phyloP scores from a whole-genome alignment of 352 stramenopile species.

The Globisporangium polare region DNA sequence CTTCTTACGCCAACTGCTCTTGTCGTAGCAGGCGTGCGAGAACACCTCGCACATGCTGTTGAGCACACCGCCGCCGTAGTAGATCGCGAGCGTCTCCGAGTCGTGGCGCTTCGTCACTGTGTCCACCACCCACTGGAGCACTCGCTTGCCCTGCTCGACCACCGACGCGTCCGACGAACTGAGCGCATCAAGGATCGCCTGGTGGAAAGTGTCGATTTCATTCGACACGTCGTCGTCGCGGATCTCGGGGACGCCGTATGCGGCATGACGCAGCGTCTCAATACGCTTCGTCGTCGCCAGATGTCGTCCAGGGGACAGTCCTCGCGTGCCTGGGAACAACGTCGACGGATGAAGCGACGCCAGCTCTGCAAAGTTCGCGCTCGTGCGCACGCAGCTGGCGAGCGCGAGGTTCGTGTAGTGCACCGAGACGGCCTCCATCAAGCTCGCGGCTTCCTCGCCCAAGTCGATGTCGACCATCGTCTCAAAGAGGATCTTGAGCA shows the following conservation, averaged over 20 bases:
- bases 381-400: conserved; percentile 42
- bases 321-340: conserved; percentile 68
- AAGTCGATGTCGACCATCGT: conserved; percentile 76
- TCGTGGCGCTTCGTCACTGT: conserved; percentile 36
- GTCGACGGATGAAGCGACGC: conserved; percentile 70
- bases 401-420: conserved; percentile 58
- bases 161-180: conserved; percentile 59
- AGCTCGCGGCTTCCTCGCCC: conserved; percentile 40
- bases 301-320: conserved; percentile 71
- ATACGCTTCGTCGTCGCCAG: conserved; percentile 78
- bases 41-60: conserved; percentile 81
- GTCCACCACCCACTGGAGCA: conserved; percentile 53
- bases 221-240: conserved; percentile 42
- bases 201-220: conserved; percentile 64
- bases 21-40: conserved; percentile 83
- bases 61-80: conserved; percentile 64
- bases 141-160: conserved; percentile 48
- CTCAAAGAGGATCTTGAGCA: conserved; percentile 69
- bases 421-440: conserved; percentile 49
- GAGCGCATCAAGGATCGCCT: conserved; percentile 56
- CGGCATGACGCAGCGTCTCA: conserved; percentile 67
- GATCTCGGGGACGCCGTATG: conserved; percentile 66
- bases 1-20: conserved; percentile 81
- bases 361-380: conserved; percentile 65
- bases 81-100: conserved; percentile 31